phyloP scores from a whole-genome alignment of 768 basidiomycete genomes.

The Agrocybe praecox region DNA sequence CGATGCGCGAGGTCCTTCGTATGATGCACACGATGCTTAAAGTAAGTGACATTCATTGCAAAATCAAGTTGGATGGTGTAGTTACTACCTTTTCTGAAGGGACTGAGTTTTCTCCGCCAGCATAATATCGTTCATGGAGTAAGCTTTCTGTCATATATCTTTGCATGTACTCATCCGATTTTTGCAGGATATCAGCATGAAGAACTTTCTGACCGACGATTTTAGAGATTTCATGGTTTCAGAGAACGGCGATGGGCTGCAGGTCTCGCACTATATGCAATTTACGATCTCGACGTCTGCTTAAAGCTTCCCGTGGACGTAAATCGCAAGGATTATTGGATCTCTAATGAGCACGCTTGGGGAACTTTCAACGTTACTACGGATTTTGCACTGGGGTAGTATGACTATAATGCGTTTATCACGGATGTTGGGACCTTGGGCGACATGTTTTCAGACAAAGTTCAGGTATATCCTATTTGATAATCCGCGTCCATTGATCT shows the following conservation, averaged over 20 bases:
- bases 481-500: no score
- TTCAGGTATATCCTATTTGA: no score
- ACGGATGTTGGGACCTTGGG: conserved; percentile 26
- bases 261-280: conserved; percentile 14
- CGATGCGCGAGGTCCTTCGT: conserved; percentile 8
- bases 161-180: no score
- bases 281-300: conserved; percentile 22
- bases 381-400: conserved; percentile 22
- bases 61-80: not conserved
- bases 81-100: conserved; percentile 1
- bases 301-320: conserved; percentile 12
- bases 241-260: conserved; percentile 1
- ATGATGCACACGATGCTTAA: conserved; percentile 7
- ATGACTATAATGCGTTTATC: conserved; percentile 26
- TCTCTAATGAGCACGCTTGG: conserved; percentile 11
- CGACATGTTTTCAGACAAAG: conserved; percentile 7
- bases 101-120: conserved; percentile 20
- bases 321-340: not conserved
- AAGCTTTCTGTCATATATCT: not conserved
- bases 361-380: conserved; percentile 4
- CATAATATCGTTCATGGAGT: conserved; percentile 24
- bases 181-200: conserved; percentile 5
- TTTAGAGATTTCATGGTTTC: conserved; percentile 4
- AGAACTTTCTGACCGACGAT: conserved; percentile 20
- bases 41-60: not conserved